phyloP scores from a whole-genome alignment of 768 basidiomycete genomes.

The Boletus bicolor region DNA sequence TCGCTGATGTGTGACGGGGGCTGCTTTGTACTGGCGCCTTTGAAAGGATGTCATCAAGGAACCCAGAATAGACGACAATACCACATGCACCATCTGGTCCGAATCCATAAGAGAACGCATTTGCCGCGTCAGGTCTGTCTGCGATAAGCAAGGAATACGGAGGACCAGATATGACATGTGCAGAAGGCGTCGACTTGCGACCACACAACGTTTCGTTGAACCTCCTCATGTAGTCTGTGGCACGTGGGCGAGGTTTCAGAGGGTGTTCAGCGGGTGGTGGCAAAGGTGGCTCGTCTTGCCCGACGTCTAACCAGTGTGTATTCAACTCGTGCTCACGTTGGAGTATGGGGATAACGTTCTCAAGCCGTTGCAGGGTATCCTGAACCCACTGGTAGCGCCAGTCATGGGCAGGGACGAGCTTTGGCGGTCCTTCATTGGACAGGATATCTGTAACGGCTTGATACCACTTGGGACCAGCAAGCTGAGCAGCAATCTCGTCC shows the following conservation, averaged over 20 bases:
- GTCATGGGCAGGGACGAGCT: constrained; percentile 68
- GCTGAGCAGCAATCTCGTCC: constrained; percentile 77
- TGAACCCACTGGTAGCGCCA: constrained; percentile 92
- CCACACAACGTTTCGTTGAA: constrained; percentile 50
- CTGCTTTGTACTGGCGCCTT: constrained; percentile 28
- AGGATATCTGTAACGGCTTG: constrained; percentile 78
- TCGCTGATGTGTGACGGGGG: constrained; percentile 25
- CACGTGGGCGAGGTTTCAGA: constrained; percentile 78
- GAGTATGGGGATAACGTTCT: constrained; percentile 67
- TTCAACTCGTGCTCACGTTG: constrained; percentile 55
- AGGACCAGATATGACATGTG: constrained; percentile 69
- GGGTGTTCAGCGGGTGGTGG: constrained; percentile 85
- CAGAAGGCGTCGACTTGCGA: constrained; percentile 38
- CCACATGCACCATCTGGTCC: constrained; percentile 90
- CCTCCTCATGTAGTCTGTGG: constrained; percentile 63
- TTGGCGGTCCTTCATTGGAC: constrained; percentile 55
- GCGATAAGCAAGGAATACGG: constrained; percentile 91
- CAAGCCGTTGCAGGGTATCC: constrained; percentile 73
- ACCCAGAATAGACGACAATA: constrained; percentile 91
- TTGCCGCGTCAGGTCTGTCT: constrained; percentile 76
- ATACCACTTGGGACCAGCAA: constrained; percentile 86
- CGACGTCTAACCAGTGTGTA: constrained; percentile 53
- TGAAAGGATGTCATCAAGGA: constrained; percentile 81
- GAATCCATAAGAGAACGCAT: constrained; percentile 96
- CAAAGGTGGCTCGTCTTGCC: constrained; percentile 51